Evolutionary conservation across 2,329 filamentous ascomycete species (phyloP).

Genomic region (Pyrenochaeta sp.): DNA sequence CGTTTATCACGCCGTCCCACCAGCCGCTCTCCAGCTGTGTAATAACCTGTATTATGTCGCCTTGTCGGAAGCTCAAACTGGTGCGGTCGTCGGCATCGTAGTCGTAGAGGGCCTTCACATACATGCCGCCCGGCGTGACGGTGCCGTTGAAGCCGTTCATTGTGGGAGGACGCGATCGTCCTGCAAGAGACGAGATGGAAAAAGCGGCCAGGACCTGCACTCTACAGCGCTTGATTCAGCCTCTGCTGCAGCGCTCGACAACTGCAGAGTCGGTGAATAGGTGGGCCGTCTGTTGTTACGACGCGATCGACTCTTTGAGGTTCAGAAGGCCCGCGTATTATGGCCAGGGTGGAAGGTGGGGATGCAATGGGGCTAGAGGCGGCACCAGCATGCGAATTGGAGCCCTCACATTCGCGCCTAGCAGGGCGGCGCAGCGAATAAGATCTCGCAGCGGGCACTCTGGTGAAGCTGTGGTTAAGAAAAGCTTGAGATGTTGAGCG

Average conservation of each 20-base stretch:
- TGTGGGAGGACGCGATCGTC: slow-evolving; percentile 24
- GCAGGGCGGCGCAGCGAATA: slow-evolving; percentile 37
- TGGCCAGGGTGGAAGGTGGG: slow-evolving; percentile 37
- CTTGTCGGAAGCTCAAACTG: slow-evolving; percentile 94
- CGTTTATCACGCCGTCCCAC: slow-evolving; percentile 99
- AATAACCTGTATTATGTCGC: slow-evolving; percentile 97
- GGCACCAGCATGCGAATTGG: slow-evolving; percentile 44
- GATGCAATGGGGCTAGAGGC: slow-evolving; percentile 46
- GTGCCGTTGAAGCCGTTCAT: slow-evolving; percentile 63
- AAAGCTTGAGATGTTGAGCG: slow-evolving; percentile 17
- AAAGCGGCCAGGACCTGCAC: slow-evolving; percentile 20
- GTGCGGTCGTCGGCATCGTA: slow-evolving; percentile 98
- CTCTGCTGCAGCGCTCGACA: slow-evolving; percentile 27
- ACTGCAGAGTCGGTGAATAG: slow-evolving; percentile 19
- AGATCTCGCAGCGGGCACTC: slow-evolving; percentile 25
- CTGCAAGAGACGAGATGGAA: slow-evolving; percentile 12
- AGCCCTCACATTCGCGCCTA: slow-evolving; percentile 44
- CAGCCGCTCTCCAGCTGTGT: slow-evolving; percentile 97
- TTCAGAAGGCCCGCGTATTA: slow-evolving; percentile 35
- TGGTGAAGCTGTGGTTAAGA: slow-evolving; percentile 17
- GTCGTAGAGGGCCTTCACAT: slow-evolving; percentile 91
- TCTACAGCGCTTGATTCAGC: slow-evolving; percentile 19
- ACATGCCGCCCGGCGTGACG: slow-evolving; percentile 69
- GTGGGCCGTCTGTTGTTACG: slow-evolving; percentile 27
- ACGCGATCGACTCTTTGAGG: slow-evolving; percentile 29